Conservation (phyloP, 129 eudicot species). For the Ambrosia artemisiifolia region DNA sequence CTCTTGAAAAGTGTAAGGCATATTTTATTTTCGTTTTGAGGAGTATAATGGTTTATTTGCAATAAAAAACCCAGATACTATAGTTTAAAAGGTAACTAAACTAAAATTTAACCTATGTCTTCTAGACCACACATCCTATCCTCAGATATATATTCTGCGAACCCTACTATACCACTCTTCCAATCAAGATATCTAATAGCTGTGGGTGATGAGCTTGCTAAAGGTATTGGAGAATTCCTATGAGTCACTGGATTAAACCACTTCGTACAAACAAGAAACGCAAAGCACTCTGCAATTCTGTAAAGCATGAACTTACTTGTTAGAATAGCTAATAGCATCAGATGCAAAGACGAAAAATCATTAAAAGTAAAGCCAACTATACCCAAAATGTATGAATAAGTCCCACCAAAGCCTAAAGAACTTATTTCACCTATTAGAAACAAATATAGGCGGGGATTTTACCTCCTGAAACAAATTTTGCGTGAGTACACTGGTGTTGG, state of each 20-base stretch:
- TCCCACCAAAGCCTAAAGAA: constrained; percentile 90
- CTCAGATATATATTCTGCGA: constrained; percentile 45
- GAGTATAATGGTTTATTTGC: not conserved
- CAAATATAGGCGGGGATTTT: not conserved
- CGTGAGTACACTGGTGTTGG: not conserved
- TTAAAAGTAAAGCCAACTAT: constrained; percentile 14
- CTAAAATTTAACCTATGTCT: constrained; percentile 44
- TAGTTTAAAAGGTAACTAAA: not conserved
- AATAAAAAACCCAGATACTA: too few relatives aligned
- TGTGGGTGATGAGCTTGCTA: constrained; percentile 49
- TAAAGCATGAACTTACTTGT: constrained; percentile 6
- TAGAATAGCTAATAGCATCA: not conserved
- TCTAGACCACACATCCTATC: constrained; percentile 55
- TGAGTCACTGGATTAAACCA: constrained; percentile 82
- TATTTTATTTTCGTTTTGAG: not conserved
- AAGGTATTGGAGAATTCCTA: constrained; percentile 42
- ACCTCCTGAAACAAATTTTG: not conserved
- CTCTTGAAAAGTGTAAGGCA: not conserved
- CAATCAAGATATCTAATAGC: constrained; percentile 58
- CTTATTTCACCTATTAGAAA: constrained; percentile 53
- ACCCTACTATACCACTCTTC: constrained; percentile 57
- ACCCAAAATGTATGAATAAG: constrained; percentile 75
- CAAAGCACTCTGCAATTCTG: constrained; percentile 90
- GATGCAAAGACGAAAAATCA: not conserved
- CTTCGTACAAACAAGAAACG: constrained; percentile 87